Conservation (phyloP, 2,329 filamentous ascomycete genomes). For the Parastagonospora nodorum region DNA sequence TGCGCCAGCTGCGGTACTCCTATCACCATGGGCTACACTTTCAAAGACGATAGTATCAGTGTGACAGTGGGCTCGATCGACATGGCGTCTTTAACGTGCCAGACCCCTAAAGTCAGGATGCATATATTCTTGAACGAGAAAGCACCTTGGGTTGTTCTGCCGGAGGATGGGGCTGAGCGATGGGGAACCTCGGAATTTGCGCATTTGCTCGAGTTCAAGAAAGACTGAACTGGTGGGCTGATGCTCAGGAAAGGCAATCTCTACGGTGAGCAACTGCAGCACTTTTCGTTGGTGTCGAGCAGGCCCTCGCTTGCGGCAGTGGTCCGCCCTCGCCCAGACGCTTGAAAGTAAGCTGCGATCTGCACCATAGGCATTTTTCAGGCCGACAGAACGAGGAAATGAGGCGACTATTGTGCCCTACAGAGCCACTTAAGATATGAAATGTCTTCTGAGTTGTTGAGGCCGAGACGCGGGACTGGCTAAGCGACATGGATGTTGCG, state of each 20-base stretch:
- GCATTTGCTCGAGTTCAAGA: slow-evolving; percentile 12
- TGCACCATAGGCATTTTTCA: too few relatives aligned
- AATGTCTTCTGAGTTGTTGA: too few relatives aligned
- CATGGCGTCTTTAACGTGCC: slow-evolving; percentile 43
- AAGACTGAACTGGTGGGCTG: too few relatives aligned
- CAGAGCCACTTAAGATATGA: too few relatives aligned
- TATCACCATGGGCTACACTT: slow-evolving; percentile 51
- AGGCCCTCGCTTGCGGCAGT: too few relatives aligned
- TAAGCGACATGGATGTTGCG: slow-evolving; percentile 23
- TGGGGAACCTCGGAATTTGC: slow-evolving; percentile 25
- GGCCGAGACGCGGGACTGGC: neutral
- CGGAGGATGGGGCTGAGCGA: slow-evolving; percentile 36
- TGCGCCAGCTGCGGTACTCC: slow-evolving; percentile 55
- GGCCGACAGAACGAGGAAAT: too few relatives aligned
- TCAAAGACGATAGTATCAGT: slow-evolving; percentile 34
- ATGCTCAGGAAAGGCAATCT: too few relatives aligned
- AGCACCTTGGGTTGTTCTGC: slow-evolving; percentile 35
- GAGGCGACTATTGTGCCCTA: too few relatives aligned
- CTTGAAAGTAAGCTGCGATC: too few relatives aligned
- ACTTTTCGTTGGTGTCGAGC: too few relatives aligned
- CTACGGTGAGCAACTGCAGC: too few relatives aligned
- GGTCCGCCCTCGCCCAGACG: too few relatives aligned
- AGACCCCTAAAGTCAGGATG: slow-evolving; percentile 31
- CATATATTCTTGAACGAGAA: slow-evolving; percentile 55
- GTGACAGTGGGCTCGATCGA: slow-evolving; percentile 52